A percentile compares a stretch with the other conserved stretches of the same genome.
These are phyloP conservation scores for Ceratobasidium sp. DNA, from an alignment of 1,284 basidiomycete species.

Conservation along the genomic window DNA sequence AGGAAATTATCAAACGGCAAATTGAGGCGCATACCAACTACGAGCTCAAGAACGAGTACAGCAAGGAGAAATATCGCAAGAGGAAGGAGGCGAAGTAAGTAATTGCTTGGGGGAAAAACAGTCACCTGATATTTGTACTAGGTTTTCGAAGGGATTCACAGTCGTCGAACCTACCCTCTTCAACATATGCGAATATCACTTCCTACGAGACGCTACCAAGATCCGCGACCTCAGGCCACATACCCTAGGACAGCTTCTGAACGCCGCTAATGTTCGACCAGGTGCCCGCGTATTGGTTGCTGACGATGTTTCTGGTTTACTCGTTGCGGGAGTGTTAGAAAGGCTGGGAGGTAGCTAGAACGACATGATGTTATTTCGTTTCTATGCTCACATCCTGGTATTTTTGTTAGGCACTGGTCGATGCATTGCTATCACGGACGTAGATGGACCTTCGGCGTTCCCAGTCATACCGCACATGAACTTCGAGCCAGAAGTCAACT, in stretches of 20 bases:
- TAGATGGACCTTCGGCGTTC: constrained; percentile 93
- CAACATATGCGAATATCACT: constrained; percentile 92
- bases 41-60: constrained; percentile 93
- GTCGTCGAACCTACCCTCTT: constrained; percentile 88
- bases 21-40: constrained; percentile 92
- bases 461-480: constrained; percentile 89
- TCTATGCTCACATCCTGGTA: background rate
- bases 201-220: constrained; percentile 79
- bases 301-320: constrained; percentile 92
- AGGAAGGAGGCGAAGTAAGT: constrained; percentile 92
- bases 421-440: constrained; percentile 87
- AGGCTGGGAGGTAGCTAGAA: constrained; percentile 77
- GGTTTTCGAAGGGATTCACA: constrained; percentile 89
- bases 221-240: constrained; percentile 90
- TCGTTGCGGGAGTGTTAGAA: constrained; percentile 86
- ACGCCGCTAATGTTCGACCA: constrained; percentile 83
- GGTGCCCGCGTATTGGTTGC: constrained; percentile 90
- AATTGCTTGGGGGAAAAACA: constrained; percentile 25
- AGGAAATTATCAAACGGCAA: constrained; percentile 94
- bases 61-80: constrained; percentile 96
- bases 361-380: background rate
- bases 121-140: constrained; percentile 52
- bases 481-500: constrained; percentile 72
- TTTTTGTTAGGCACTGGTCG: constrained; percentile 72
- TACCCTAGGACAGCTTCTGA: constrained; percentile 88